Percentiles rank a stretch among this genome's conserved stretches.
Evolutionary conservation across 192 early-diverging fungal species (phyloP).

Genomic region (Diversispora epigaea): DNA sequence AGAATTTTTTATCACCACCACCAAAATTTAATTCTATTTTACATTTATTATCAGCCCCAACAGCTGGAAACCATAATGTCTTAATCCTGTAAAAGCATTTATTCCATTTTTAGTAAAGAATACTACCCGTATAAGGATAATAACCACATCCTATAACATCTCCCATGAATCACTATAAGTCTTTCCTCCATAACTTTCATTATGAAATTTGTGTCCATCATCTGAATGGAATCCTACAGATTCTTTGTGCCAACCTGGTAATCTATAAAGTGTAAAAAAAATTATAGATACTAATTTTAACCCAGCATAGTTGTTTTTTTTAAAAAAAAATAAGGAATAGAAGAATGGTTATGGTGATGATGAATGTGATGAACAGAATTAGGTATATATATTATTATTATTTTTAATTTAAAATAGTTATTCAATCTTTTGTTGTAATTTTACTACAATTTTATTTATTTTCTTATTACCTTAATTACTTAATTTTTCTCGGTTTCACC

Average conservation of each 20-base stretch:
- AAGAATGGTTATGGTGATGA: too few relatives aligned
- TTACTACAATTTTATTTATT: too few relatives aligned
- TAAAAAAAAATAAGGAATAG: not conserved
- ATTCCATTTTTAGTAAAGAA: constrained; percentile 55
- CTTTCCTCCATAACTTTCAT: constrained; percentile 36
- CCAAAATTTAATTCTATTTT: constrained; percentile 48
- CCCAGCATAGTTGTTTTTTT: not conserved
- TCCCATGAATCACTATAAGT: constrained; percentile 39
- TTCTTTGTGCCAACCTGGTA: constrained; percentile 47
- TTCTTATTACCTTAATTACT: too few relatives aligned
- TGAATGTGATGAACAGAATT: too few relatives aligned
- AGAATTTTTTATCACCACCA: constrained; percentile 29
- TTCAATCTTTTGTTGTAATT: too few relatives aligned
- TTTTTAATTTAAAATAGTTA: too few relatives aligned
- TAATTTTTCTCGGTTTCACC: too few relatives aligned
- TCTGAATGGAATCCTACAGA: constrained; percentile 50
- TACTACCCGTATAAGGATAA: constrained; percentile 49
- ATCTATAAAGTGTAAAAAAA: constrained; percentile 14
- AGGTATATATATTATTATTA: too few relatives aligned
- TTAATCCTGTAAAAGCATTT: constrained; percentile 38
- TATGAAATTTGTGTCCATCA: constrained; percentile 44
- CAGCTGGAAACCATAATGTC: constrained; percentile 44
- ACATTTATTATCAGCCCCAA: constrained; percentile 48
- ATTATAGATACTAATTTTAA: not conserved
- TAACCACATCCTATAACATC: constrained; percentile 49